These are phyloP conservation scores for Harringtonia aguacate DNA, from an alignment of 2,329 filamentous ascomycete species.

Conservation along the genomic window DNA sequence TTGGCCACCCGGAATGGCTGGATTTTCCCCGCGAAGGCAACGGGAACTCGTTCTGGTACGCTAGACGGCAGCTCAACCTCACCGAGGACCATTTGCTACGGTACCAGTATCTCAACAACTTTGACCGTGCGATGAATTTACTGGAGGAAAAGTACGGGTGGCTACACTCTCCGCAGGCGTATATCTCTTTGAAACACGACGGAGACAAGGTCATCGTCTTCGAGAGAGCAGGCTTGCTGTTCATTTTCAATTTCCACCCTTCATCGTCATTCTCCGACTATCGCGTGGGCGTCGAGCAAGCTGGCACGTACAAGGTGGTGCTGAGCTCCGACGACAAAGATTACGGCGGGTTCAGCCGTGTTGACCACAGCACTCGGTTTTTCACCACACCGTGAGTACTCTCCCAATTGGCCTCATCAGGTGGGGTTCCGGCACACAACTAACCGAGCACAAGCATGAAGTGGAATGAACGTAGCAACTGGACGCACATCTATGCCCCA, in stretches of 20 bases:
- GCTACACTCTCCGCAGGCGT: conserved; percentile 77
- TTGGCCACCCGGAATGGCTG: conserved; percentile 97
- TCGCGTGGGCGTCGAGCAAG: conserved; percentile 72
- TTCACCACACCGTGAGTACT: conserved; percentile 62
- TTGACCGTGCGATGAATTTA: conserved; percentile 84
- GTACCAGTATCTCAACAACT: conserved; percentile 86
- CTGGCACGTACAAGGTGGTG: conserved; percentile 79
- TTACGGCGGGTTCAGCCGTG: conserved; percentile 69
- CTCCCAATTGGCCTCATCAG: background rate
- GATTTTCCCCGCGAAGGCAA: conserved; percentile 95
- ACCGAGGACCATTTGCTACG: conserved; percentile 76
- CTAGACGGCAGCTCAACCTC: conserved; percentile 85
- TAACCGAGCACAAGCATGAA: conserved; percentile 36
- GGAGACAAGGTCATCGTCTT: conserved; percentile 91
- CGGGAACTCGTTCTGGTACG: conserved; percentile 88
- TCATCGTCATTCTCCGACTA: conserved; percentile 82
- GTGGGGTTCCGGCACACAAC: background rate
- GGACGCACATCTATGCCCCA: conserved; percentile 84
- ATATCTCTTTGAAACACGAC: conserved; percentile 90
- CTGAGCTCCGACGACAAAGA: conserved; percentile 69
- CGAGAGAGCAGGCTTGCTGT: conserved; percentile 80
- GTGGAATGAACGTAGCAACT: conserved; percentile 88
- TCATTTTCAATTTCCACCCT: conserved; percentile 94
- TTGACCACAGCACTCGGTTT: conserved; percentile 73
- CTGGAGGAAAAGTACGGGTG: conserved; percentile 85